Base-by-base conservation (phyloP, 768 basidiomycete genomes). In the Suillus clintonianus region DNA sequence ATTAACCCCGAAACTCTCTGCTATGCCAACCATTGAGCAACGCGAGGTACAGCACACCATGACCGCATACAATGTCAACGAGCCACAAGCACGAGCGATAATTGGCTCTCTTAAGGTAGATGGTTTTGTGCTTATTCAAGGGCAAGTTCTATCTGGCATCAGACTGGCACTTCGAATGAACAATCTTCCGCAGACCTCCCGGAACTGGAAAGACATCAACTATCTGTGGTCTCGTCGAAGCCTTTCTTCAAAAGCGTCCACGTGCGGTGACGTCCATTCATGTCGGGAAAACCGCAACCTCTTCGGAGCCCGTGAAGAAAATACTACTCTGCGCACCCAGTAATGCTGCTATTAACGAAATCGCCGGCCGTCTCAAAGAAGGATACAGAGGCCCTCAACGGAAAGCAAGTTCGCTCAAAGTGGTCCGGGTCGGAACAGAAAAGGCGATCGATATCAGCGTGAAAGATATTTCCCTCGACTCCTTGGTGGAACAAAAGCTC, bases 161-260 rank as follows among this genome's bases (percentile, higher is more conserved):
- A 14, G 8, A 51, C 11, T 61, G 37, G 45, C 62, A 36, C 19
- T 32, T 51, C 48, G 48, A 55, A 32, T 48, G 11, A 47, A 60
- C 5, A 66, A 9, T 56, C 58, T 32, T 43, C 22, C 57, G 32
- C 66, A 96, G 97, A 27, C 97, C 97, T 41, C 97, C 97, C 2
- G 97, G 97, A 61, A 99, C 97, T 0, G 97, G 97, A 14, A 99
- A 99, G 79, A 99, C 97, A 10, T 97, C 94, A 24, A 99, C 97
- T 1, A 99, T 99, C 65, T 94, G 94, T 68, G 95, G 94, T 24
- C 82, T 99, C n/a, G 91, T 97, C 7, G 88, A 92, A 47, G 86
- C 89, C 5, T 94, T 91, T 71, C 74, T 97, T 43, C 85, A 89
- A 3, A 82, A 80, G 43, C 88, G 91, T 8, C 74, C 78, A 13